Base-by-base conservation (phyloP, 495 filamentous ascomycete genomes). In the Oidiodendron maius region DNA sequence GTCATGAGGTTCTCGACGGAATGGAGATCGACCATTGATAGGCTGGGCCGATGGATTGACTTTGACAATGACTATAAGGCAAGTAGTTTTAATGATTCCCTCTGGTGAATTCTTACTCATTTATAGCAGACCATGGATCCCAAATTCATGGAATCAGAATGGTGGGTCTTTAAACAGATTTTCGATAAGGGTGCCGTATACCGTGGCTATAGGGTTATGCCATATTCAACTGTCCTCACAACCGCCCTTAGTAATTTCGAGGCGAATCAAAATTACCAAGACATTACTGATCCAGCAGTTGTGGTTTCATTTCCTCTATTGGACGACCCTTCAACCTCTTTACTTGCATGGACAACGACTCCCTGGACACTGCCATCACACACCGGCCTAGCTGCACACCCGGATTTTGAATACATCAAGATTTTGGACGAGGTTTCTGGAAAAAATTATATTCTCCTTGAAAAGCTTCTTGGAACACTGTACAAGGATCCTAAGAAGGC, bases 401-500 rank as follows among this genome's bases (percentile, higher is more conserved):
- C 93, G 3, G 81, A 91, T 23, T 95, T 91, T 58, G 93, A 97
- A 57, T 98, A 97, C 61, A 65, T 96, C 63, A 91, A 96, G 71
- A 87, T 98, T 51, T 72, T 78, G 40, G 93, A 98, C 55, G 82
- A 90, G 47, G 76, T 74, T 20, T 85, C 83, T 0, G 83, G 83
- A 17, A 91, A 87, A 60, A 77, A 95, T 54, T 98, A 89, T 62
- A 84, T 97, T 43, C 75, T 97, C 10, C 72, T 96, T 10, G 91
- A 97, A 61, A 83, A 85, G 44, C 75, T 95, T 15, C 76, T 98
- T 26, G 75, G 75, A 32, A 95, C 86, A 5, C 69, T 97, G 6
- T 97, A 97, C 68, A 97, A 97, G 66, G 89, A 96, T 56, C 83
- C 86, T 12, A 98, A 97, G 74, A 97, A 96, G 72, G 91, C 91